A percentile compares a stretch with the other conserved stretches of the same genome.
Conservation (phyloP, 352 stramenopile species). For the Stramenopiles sp. region DNA sequence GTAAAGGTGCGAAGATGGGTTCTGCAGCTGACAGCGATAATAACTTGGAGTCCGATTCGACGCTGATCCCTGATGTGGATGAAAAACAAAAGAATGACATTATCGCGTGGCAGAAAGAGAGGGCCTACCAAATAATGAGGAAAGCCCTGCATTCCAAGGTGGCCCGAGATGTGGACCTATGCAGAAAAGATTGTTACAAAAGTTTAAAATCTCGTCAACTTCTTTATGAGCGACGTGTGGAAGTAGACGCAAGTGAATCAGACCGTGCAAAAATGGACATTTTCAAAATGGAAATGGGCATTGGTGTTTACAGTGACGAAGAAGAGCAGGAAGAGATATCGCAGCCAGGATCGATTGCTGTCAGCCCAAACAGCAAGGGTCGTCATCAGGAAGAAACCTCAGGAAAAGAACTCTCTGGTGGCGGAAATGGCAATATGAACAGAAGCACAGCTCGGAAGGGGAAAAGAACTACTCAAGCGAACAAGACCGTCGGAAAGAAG, state of each 20-base stretch:
- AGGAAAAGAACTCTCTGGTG: too few species aligned
- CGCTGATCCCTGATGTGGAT: neutral
- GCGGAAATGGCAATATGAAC: too few species aligned
- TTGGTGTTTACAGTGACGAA: neutral
- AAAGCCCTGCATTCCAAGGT: neutral
- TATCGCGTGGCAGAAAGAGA: neutral
- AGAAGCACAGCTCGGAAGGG: too few species aligned
- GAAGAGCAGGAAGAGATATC: conserved; percentile 2
- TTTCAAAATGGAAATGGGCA: conserved; percentile 1
- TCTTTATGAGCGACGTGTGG: neutral
- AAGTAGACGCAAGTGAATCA: neutral
- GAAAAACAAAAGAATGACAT: neutral
- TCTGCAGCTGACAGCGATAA: neutral
- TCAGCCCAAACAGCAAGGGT: too few species aligned
- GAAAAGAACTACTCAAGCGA: too few species aligned
- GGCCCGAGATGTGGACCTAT: neutral
- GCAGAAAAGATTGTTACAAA: neutral
- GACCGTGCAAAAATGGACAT: neutral
- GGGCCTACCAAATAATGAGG: neutral
- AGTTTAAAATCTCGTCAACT: neutral
- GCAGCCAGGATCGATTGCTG: too few species aligned
- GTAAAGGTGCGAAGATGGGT: neutral
- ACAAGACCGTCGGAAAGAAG: too few species aligned
- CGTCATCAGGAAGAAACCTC: too few species aligned
- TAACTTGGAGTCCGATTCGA: neutral